Percentiles rank a stretch among this genome's conserved stretches.
These are phyloP conservation scores for Mentha longifolia DNA, from an alignment of 257 asterid species.

Conservation along the genomic window DNA sequence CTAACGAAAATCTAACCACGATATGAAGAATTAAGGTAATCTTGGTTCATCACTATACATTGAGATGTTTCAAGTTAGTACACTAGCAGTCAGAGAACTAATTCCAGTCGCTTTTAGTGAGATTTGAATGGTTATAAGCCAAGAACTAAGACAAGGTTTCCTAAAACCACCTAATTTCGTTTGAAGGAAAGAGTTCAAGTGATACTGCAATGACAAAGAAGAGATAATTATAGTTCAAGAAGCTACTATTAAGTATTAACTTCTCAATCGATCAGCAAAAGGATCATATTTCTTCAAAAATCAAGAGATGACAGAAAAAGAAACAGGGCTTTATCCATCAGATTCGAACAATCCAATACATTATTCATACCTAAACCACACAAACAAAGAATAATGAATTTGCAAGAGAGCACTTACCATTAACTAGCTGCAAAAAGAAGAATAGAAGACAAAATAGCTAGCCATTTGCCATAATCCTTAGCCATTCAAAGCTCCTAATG, in stretches of 20 bases:
- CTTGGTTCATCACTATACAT: not conserved
- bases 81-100: not conserved
- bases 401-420: not conserved
- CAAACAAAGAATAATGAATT: not conserved
- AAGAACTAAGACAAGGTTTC: not conserved
- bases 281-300: not conserved
- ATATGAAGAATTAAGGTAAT: not conserved
- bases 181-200: not conserved
- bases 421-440: not conserved
- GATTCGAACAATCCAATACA: conserved; percentile 15
- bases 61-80: not conserved
- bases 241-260: not conserved
- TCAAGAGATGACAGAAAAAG: not conserved
- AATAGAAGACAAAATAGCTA: not conserved
- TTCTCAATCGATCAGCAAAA: not conserved
- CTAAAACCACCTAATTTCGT: conserved; percentile 8
- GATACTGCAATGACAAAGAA: too few relatives aligned
- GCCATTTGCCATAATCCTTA: not conserved
- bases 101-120: not conserved
- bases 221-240: too few relatives aligned
- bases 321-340: not conserved
- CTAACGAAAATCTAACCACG: not conserved
- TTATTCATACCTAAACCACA: conserved; percentile 2
- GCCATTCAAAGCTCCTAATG: not conserved
- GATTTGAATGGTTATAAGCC: not conserved